phyloP scores from a whole-genome alignment of 257 asterid genomes.

The Pogostemon cablin region DNA sequence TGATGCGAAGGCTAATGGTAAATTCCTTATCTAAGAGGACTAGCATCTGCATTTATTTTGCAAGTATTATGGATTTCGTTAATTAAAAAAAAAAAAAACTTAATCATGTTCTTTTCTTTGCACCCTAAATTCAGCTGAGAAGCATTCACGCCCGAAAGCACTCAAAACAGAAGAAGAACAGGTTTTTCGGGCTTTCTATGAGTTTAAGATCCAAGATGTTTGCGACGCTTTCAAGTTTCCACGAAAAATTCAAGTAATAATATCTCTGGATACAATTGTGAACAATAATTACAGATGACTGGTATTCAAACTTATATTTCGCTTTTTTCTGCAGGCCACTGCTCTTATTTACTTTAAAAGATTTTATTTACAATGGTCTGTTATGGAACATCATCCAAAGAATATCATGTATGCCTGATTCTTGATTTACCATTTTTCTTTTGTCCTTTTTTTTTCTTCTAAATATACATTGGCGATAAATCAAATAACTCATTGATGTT shows the following conservation, averaged over 20 bases:
- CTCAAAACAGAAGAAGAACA: slow-evolving; percentile 92
- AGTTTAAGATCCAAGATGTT: slow-evolving; percentile 93
- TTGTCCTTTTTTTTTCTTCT: neutral
- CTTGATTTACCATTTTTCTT: slow-evolving; percentile 21
- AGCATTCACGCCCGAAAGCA: slow-evolving; percentile 79
- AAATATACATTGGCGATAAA: slow-evolving; percentile 8
- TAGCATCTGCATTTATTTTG: slow-evolving; percentile 20
- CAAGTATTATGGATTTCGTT: slow-evolving; percentile 22
- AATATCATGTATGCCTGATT: slow-evolving; percentile 71
- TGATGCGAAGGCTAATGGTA: slow-evolving; percentile 58
- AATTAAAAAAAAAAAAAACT: slow-evolving; percentile 23
- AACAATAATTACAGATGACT: slow-evolving; percentile 20
- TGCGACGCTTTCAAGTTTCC: slow-evolving; percentile 98
- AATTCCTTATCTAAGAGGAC: slow-evolving; percentile 28
- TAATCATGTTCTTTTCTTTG: slow-evolving; percentile 16
- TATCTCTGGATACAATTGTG: slow-evolving; percentile 21
- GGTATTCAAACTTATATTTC: slow-evolving; percentile 27
- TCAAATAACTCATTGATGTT: slow-evolving; percentile 20
- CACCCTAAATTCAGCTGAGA: slow-evolving; percentile 61
- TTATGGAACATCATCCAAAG: slow-evolving; percentile 99
- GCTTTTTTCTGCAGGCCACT: slow-evolving; percentile 72
- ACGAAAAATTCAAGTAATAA: slow-evolving; percentile 84
- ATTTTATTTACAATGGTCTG: slow-evolving; percentile 96
- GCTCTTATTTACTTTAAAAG: slow-evolving; percentile 95
- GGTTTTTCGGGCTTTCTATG: slow-evolving; percentile 83